Evolutionary conservation across 208 protist genomes (phyloP).

Genomic region (Trypanosoma theileri): DNA sequence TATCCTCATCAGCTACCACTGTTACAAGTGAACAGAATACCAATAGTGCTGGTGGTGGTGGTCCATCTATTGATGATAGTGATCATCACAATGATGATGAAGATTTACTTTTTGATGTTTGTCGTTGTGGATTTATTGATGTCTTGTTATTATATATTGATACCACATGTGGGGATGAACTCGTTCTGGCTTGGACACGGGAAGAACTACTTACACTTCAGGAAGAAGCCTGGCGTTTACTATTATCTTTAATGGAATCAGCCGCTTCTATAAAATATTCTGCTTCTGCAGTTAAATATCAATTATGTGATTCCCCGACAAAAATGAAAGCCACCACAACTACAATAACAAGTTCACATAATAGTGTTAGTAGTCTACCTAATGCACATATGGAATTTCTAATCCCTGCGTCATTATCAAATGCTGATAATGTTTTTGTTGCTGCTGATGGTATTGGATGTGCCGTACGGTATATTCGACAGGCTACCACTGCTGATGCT

Average conservation of each 20-base stretch:
- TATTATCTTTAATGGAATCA: conserved; percentile 59
- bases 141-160: conserved; percentile 73
- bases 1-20: too few relatives aligned
- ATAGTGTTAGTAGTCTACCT: neutral
- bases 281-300: too few relatives aligned
- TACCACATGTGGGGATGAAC: conserved; percentile 39
- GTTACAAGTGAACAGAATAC: neutral
- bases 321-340: too few relatives aligned
- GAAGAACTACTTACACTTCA: conserved; percentile 73
- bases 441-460: conserved; percentile 47
- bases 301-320: too few relatives aligned
- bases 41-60: neutral
- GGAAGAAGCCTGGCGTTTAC: conserved; percentile 63
- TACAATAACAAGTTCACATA: neutral
- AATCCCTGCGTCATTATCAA: neutral
- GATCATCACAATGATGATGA: conserved; percentile 23
- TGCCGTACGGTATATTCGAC: conserved; percentile 49
- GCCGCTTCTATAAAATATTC: neutral
- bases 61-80: too few relatives aligned
- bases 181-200: conserved; percentile 61
- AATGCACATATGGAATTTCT: neutral
- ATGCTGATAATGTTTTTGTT: conserved; percentile 57
- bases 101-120: conserved; percentile 47
- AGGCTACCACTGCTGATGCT: conserved; percentile 30
- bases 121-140: conserved; percentile 58